Percentiles rank a stretch among this genome's conserved stretches.
Conservation (phyloP, 805 yeast species). For the Lipomyces chichibuensis region DNA sequence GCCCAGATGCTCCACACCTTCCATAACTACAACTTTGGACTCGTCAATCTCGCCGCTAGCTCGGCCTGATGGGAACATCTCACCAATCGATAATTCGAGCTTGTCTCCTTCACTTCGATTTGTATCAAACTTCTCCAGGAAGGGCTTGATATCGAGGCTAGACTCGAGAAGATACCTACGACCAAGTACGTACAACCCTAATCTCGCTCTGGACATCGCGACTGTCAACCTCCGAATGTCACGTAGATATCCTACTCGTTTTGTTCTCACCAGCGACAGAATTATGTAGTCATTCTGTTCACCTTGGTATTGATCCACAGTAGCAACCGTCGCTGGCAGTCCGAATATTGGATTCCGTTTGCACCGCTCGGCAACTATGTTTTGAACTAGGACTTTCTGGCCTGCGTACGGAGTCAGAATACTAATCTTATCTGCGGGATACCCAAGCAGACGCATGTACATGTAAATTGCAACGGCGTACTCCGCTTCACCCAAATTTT, state of each 20-base stretch:
- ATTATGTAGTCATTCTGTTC: conserved; percentile 44
- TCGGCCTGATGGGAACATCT: conserved; percentile 39
- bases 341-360: conserved; percentile 40
- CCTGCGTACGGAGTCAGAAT: conserved; percentile 50
- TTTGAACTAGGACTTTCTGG: conserved; percentile 51
- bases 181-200: conserved; percentile 46
- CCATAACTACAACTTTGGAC: conserved; percentile 38
- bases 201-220: conserved; percentile 43
- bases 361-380: conserved; percentile 47
- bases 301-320: conserved; percentile 43
- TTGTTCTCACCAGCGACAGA: conserved; percentile 46
- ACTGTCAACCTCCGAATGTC: conserved; percentile 38
- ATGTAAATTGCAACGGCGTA: conserved; percentile 51
- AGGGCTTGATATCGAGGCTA: conserved; percentile 21
- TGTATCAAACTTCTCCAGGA: conserved; percentile 23
- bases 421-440: conserved; percentile 47
- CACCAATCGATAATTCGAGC: conserved; percentile 41
- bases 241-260: conserved; percentile 37
- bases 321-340: conserved; percentile 40
- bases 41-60: conserved; percentile 18
- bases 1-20: conserved; percentile 42
- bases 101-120: conserved; percentile 27
- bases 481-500: conserved; percentile 55
- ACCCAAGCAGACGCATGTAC: conserved; percentile 53
- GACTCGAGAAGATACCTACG: conserved; percentile 32